phyloP scores from a whole-genome alignment of 2,329 filamentous ascomycete species.

The Fusarium tanahbumbuense region DNA sequence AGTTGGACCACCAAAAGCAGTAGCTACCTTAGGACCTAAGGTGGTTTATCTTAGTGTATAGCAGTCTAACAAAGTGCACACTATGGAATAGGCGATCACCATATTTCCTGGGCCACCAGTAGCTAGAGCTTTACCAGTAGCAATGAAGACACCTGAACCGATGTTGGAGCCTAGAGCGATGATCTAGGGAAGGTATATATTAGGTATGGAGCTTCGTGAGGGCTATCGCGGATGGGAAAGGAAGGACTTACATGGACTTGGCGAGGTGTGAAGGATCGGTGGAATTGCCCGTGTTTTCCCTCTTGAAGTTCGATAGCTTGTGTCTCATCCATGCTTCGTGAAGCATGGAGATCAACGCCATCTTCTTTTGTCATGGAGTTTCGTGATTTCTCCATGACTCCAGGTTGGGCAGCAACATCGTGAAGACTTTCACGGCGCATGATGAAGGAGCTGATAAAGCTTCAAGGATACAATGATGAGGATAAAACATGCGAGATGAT shows the following conservation, averaged over 20 bases:
- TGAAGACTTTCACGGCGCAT: constrained; percentile 23
- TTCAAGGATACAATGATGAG: background rate
- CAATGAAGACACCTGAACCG: constrained; percentile 36
- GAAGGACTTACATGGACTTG: constrained; percentile 34
- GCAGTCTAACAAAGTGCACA: no score
- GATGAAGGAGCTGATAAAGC: background rate
- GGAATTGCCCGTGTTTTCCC: constrained; percentile 30
- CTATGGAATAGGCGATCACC: constrained; percentile 34
- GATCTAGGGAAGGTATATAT: constrained; percentile 8
- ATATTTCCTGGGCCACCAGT: constrained; percentile 34
- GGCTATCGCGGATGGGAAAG: background rate
- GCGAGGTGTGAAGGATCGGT: constrained; percentile 36
- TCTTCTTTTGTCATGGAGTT: constrained; percentile 28
- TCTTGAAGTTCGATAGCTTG: constrained; percentile 22
- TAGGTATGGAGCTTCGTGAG: background rate
- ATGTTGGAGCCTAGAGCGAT: constrained; percentile 37
- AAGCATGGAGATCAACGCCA: background rate
- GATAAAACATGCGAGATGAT: background rate
- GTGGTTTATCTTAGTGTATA: no score
- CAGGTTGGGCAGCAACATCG: constrained; percentile 8
- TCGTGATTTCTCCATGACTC: constrained; percentile 16
- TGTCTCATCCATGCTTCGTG: constrained; percentile 17
- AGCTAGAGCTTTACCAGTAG: constrained; percentile 32
- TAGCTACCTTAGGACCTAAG: no score
- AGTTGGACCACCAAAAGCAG: no score